Evolutionary conservation across 2,329 filamentous ascomycete genomes (phyloP).

Genomic region (Fusarium sp.): DNA sequence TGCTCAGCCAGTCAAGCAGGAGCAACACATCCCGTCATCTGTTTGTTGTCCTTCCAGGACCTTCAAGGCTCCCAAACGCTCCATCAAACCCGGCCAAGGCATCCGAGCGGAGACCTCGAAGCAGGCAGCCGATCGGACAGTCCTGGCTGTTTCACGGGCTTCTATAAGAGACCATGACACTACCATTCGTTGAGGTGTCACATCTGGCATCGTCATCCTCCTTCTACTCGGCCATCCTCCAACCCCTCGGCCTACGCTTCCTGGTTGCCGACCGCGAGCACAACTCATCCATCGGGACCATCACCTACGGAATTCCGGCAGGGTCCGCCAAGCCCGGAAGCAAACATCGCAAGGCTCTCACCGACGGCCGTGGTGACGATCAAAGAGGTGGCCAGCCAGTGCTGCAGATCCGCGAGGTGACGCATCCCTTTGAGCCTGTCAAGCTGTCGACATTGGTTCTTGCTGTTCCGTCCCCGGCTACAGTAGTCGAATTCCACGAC

Average conservation of each 20-base stretch:
- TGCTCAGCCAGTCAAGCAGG: slow-evolving; percentile 40
- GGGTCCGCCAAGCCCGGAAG: slow-evolving; percentile 33
- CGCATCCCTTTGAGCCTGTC: slow-evolving; percentile 57
- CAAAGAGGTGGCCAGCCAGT: slow-evolving; percentile 50
- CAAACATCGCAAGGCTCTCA: slow-evolving; percentile 36
- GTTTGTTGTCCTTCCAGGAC: slow-evolving; percentile 9
- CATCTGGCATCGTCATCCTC: slow-evolving; percentile 85
- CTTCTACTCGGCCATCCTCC: slow-evolving; percentile 85
- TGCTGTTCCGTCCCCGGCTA: slow-evolving; percentile 75
- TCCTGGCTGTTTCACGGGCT: slow-evolving; percentile 30
- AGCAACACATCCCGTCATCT: slow-evolving; percentile 21
- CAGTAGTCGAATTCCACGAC: slow-evolving; percentile 81
- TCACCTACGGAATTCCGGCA: slow-evolving; percentile 58
- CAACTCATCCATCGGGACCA: slow-evolving; percentile 54
- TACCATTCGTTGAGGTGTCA: slow-evolving; percentile 76
- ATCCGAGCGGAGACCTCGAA: slow-evolving; percentile 43
- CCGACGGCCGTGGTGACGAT: slow-evolving; percentile 43
- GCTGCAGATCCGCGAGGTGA: slow-evolving; percentile 63
- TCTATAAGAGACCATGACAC: slow-evolving; percentile 53
- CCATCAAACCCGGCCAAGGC: slow-evolving; percentile 36
- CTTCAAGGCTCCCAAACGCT: slow-evolving; percentile 34
- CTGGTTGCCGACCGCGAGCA: slow-evolving; percentile 45
- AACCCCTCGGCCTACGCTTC: slow-evolving; percentile 83
- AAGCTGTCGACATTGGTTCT: slow-evolving; percentile 72
- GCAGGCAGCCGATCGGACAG: slow-evolving; percentile 41